Conservation (phyloP, 768 basidiomycete species). For the Leccinum incarnatum region DNA sequence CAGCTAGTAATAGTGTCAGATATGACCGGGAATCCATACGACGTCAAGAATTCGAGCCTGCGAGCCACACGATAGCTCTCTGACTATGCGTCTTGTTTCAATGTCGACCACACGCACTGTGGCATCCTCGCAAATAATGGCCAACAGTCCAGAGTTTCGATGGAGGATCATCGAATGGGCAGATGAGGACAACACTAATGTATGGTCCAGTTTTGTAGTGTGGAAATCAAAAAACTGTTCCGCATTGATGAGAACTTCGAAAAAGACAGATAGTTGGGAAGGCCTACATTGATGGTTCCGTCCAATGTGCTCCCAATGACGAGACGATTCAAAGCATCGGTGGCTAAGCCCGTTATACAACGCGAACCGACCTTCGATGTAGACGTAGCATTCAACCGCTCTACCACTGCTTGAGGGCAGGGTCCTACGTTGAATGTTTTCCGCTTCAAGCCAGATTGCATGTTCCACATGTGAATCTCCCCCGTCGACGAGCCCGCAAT, state of each 20-base stretch:
- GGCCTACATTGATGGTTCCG: constrained; percentile 82
- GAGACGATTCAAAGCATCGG: constrained; percentile 78
- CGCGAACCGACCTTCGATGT: constrained; percentile 47
- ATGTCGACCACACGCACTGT: constrained; percentile 85
- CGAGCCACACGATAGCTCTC: constrained; percentile 80
- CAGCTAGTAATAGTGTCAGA: constrained; percentile 3
- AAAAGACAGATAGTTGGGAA: not conserved
- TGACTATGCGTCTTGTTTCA: constrained; percentile 82
- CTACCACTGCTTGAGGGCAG: constrained; percentile 53
- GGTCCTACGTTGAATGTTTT: constrained; percentile 71
- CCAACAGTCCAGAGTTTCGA: constrained; percentile 81
- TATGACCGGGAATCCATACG: constrained; percentile 44
- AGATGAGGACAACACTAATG: constrained; percentile 63
- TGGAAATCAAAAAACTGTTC: constrained; percentile 96
- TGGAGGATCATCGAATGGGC: constrained; percentile 74
- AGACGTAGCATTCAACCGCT: constrained; percentile 39
- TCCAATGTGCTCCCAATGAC: constrained; percentile 86
- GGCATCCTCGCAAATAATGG: constrained; percentile 82
- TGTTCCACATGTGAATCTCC: constrained; percentile 88
- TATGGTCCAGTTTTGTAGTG: constrained; percentile 68
- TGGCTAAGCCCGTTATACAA: constrained; percentile 77
- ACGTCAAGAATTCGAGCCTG: constrained; percentile 85
- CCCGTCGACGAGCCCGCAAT: constrained; percentile 81
- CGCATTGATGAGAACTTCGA: not conserved
- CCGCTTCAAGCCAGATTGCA: constrained; percentile 90